Base-by-base conservation (phyloP, 1,284 basidiomycete genomes). In the Leccinum laetum region DNA sequence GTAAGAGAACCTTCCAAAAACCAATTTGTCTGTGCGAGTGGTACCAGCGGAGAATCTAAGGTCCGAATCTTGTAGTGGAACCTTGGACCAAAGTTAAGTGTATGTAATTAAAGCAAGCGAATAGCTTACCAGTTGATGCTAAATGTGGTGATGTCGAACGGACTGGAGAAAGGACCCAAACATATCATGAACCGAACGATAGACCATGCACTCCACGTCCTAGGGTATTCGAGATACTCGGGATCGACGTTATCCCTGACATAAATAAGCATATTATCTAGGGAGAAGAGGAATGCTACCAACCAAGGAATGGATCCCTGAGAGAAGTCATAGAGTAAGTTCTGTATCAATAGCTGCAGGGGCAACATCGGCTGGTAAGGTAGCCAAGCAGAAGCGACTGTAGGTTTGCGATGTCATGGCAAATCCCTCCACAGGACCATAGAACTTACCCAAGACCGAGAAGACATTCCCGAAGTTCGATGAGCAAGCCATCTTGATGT, bases 401-500 rank as follows among this genome's bases (percentile, higher is more conserved):
- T 16, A 52, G 53, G 4, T 55, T 39, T 32, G 10, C 58, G n/a
- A 26, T 18, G 39, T 75, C 26, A 67, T 10, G 16, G 35, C 2
- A 21, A 29, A n/a, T 57, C 6, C 35, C 0, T 37, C 10, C n/a
- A 11, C n/a, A 8, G 52, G 18, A 69, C 14, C 7, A 61, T n/a
- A 26, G 1, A 56, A 66, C 76, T 4, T 64, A 78, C 73, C 70
- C 60, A 75, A 55, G 41, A 75, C 76, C 7, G 74, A 75, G 62
- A 75, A 78, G 56, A 75, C 73, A 57, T 75, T 75, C 24, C 74
- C 74, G 61, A 75, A 75, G 63, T 75, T 75, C 4, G 74, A 75
- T 10, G 74, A 75, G 37, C 76, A 78, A 32, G 74, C 74, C 74
- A 75, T 75, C 62, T 75, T 75, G 64, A 75, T 75, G 39, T 75